Evolutionary conservation across 2,329 filamentous ascomycete species (phyloP).

Genomic region (Aureobasidium pullulans): DNA sequence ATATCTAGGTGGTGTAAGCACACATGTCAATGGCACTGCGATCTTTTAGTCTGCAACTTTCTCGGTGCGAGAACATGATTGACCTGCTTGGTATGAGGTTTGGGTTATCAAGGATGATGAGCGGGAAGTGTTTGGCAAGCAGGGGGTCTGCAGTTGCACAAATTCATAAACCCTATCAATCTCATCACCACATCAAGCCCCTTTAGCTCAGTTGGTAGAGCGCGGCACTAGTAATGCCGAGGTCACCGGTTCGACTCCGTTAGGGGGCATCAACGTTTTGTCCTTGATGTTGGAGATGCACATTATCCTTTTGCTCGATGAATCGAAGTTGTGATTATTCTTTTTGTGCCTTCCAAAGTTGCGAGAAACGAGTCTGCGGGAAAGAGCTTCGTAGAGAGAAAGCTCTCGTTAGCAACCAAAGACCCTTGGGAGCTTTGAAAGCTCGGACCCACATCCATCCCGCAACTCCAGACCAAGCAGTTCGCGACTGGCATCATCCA

Average conservation of each 20-base stretch:
- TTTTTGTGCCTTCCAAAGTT: too few relatives aligned
- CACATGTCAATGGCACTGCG: constrained; percentile 38
- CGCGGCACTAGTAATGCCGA: constrained; percentile 10
- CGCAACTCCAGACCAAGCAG: neutral
- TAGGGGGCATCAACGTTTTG: neutral
- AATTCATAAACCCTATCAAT: too few relatives aligned
- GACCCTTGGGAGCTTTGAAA: neutral
- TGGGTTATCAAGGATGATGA: too few relatives aligned
- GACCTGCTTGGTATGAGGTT: too few relatives aligned
- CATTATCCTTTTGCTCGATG: too few relatives aligned
- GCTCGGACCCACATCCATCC: neutral
- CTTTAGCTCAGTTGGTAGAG: constrained; percentile 11
- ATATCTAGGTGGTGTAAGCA: constrained; percentile 31
- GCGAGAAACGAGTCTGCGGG: neutral
- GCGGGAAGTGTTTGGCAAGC: too few relatives aligned
- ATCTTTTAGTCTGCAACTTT: constrained; percentile 22
- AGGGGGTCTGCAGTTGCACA: too few relatives aligned
- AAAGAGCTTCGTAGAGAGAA: neutral
- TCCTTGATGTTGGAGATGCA: neutral
- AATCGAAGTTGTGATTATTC: neutral
- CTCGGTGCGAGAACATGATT: too few relatives aligned
- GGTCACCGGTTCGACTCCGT: constrained; percentile 9
- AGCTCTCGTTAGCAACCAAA: neutral
- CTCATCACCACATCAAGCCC: neutral
- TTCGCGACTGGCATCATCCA: neutral